Evolutionary conservation across 805 yeast species (phyloP).

Genomic region (Monosporozyma solicola): DNA sequence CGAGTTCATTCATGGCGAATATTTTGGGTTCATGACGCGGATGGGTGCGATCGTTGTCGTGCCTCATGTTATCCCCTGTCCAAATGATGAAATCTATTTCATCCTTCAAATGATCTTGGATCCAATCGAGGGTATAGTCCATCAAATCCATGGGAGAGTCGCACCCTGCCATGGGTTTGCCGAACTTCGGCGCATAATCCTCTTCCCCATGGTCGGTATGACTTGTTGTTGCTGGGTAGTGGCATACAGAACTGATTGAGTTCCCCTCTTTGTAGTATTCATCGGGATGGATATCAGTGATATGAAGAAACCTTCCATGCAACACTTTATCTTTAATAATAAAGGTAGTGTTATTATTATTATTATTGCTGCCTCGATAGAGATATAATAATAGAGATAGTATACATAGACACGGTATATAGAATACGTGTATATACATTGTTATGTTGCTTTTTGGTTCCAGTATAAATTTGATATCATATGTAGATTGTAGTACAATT

Average conservation of each 20-base stretch:
- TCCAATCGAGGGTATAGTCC: constrained; percentile 58
- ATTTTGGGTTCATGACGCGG: constrained; percentile 72
- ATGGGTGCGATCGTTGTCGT: constrained; percentile 63
- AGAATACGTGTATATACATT: too few species aligned
- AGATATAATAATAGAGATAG: too few species aligned
- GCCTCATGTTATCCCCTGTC: constrained; percentile 87
- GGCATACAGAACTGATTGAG: constrained; percentile 46
- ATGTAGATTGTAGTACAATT: too few species aligned
- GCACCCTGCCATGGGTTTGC: constrained; percentile 69
- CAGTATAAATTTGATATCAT: too few species aligned
- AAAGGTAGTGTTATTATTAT: too few species aligned
- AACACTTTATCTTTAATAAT: constrained; percentile 15
- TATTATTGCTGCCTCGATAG: too few species aligned
- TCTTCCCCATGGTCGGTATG: constrained; percentile 5
- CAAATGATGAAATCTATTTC: constrained; percentile 79
- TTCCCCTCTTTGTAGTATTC: constrained; percentile 49
- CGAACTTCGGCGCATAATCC: constrained; percentile 55
- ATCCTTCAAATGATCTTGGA: constrained; percentile 53
- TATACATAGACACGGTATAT: too few species aligned
- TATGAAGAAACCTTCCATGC: constrained; percentile 76
- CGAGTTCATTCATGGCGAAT: constrained; percentile 54
- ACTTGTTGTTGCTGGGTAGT: constrained; percentile 24
- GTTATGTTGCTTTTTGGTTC: too few species aligned
- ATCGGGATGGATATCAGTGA: constrained; percentile 85
- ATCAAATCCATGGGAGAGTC: constrained; percentile 62